Conservation (phyloP, 371 early-diverging fungal genomes). For the Mortierella sp. region DNA sequence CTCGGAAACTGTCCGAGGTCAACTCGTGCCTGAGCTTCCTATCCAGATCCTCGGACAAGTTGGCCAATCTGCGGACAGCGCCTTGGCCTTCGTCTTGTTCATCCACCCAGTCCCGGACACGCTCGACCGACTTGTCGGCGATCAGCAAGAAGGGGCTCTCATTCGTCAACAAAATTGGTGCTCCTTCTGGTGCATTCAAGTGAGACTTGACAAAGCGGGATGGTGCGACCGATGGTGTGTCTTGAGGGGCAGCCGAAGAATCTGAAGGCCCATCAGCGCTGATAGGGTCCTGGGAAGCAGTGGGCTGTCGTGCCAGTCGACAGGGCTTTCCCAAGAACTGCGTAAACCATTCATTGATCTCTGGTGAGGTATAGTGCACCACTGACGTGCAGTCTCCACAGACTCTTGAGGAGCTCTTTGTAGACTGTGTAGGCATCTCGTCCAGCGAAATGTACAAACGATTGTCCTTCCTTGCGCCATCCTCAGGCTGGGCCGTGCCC, state of each 20-base stretch:
- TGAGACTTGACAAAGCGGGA: conserved; percentile 50
- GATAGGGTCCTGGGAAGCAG: conserved; percentile 20
- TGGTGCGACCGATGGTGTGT: background rate
- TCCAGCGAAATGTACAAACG: conserved; percentile 41
- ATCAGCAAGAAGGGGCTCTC: conserved; percentile 73
- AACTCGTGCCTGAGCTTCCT: conserved; percentile 46
- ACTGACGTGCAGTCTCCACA: conserved; percentile 55
- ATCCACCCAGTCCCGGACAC: conserved; percentile 59
- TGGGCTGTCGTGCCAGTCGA: conserved; percentile 63
- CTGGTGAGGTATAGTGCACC: conserved; percentile 50
- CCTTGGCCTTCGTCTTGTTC: conserved; percentile 43
- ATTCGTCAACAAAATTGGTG: conserved; percentile 65
- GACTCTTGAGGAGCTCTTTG: conserved; percentile 44
- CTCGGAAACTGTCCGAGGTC: conserved; percentile 60
- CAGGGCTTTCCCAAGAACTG: conserved; percentile 64
- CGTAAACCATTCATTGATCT: conserved; percentile 66
- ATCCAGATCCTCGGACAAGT: conserved; percentile 28
- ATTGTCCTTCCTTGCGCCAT: background rate
- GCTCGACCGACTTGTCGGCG: conserved; percentile 60
- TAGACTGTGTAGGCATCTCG: conserved; percentile 33
- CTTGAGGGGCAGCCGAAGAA: background rate
- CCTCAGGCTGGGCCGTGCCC: too few relatives aligned
- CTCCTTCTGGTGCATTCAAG: conserved; percentile 31
- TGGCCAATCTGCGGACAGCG: conserved; percentile 30
- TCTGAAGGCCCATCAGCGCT: conserved; percentile 11